These are phyloP conservation scores for Silene conica DNA, from an alignment of 148 eudicot species.

Conservation along the genomic window DNA sequence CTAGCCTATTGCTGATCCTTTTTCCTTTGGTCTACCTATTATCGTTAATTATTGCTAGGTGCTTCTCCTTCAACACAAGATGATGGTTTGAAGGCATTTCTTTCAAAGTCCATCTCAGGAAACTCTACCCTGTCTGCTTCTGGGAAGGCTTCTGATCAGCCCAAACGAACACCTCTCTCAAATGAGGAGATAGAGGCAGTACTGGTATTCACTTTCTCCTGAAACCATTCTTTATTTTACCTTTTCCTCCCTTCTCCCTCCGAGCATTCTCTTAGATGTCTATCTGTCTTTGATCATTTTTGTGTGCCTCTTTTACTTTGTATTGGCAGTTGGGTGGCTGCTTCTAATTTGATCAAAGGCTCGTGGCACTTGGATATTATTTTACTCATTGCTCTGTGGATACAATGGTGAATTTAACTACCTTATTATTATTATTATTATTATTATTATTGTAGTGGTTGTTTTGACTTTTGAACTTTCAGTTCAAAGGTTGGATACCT, in stretches of 20 bases:
- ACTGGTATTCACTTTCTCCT: constrained; percentile 42
- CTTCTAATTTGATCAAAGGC: constrained; percentile 29
- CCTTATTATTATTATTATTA: neutral
- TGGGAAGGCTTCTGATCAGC: constrained; percentile 91
- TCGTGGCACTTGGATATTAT: neutral
- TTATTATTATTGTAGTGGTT: constrained; percentile 4
- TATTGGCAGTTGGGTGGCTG: constrained; percentile 85
- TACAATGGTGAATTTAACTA: constrained; percentile 16
- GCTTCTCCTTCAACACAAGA: constrained; percentile 37
- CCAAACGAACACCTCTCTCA: constrained; percentile 71
- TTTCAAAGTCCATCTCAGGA: constrained; percentile 42
- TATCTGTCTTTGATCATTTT: neutral
- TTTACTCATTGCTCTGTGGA: constrained; percentile 1
- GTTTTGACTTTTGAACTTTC: constrained; percentile 4
- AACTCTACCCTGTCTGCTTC: constrained; percentile 41
- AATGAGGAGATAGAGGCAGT: constrained; percentile 82
- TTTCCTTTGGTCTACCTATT: neutral
- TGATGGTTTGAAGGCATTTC: constrained; percentile 38
- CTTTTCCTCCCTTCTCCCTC: neutral
- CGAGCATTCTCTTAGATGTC: neutral
- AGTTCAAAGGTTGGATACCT: constrained; percentile 6
- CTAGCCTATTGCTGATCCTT: neutral
- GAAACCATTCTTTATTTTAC: neutral
- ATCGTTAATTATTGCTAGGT: constrained; percentile 27
- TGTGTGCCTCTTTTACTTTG: constrained; percentile 1